A percentile compares a stretch with the other conserved stretches of the same genome.
These are phyloP conservation scores for Omphalotus olearius DNA, from an alignment of 1,284 basidiomycete species.

Conservation along the genomic window DNA sequence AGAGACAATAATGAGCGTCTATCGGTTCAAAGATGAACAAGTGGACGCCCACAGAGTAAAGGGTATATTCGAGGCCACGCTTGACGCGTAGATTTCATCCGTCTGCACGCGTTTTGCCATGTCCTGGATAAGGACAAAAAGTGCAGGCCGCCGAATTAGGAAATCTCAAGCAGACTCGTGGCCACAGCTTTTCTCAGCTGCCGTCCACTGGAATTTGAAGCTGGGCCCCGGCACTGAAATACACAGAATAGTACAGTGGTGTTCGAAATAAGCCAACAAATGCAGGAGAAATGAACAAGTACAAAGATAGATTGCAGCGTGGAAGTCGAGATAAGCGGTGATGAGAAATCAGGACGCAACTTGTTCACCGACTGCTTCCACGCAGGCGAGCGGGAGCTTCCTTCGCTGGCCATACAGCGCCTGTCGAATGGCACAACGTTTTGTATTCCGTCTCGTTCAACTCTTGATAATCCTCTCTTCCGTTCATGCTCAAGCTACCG, in stretches of 20 bases:
- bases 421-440: constrained; percentile 23
- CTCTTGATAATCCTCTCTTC: constrained; percentile 19
- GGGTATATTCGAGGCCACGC: constrained; percentile 24
- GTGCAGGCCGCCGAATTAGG: neutral
- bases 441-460: constrained; percentile 22
- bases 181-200: neutral
- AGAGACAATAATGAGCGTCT: neutral
- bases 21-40: neutral
- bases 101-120: constrained; percentile 39
- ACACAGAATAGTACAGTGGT: neutral
- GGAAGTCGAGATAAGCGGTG: no score
- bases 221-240: neutral
- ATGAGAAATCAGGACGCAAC: no score
- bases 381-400: no score
- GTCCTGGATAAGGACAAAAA: neutral
- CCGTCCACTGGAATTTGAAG: no score
- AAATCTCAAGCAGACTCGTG: neutral
- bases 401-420: no score
- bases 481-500: constrained; percentile 29
- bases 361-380: no score
- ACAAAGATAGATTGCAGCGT: no score
- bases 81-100: constrained; percentile 31
- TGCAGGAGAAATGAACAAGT: no score
- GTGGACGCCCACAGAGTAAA: constrained; percentile 5
- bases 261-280: neutral